Conservation (phyloP, 768 basidiomycete genomes). For the Clavulina sp. region DNA sequence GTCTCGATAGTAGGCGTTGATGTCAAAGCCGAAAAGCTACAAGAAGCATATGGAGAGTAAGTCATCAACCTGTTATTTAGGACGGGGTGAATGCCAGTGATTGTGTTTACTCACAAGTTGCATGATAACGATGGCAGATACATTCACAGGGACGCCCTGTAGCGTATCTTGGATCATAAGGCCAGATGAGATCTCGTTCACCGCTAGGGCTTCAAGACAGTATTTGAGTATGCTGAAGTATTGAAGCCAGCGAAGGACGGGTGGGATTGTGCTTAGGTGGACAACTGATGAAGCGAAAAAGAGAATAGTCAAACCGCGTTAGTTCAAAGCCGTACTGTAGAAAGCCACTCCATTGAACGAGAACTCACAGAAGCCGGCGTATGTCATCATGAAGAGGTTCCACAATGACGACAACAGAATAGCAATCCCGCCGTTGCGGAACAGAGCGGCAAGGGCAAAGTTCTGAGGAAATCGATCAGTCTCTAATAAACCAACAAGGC, state of each 20-base stretch:
- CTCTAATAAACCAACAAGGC: constrained; percentile 18
- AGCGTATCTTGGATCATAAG: constrained; percentile 65
- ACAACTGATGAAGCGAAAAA: constrained; percentile 28
- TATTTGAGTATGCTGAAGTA: constrained; percentile 80
- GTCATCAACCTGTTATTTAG: background rate
- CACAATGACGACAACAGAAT: constrained; percentile 58
- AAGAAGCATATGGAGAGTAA: constrained; percentile 1
- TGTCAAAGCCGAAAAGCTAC: constrained; percentile 77
- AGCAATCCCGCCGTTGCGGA: constrained; percentile 77
- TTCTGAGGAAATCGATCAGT: constrained; percentile 28
- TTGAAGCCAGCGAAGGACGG: constrained; percentile 84
- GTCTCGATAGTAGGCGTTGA: constrained; percentile 61
- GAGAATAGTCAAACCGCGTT: background rate
- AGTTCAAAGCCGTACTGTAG: too few species aligned
- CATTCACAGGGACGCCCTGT: constrained; percentile 62
- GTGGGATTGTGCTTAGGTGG: constrained; percentile 67
- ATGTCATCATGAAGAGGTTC: constrained; percentile 37
- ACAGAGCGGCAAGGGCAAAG: constrained; percentile 71
- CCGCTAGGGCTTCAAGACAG: constrained; percentile 64
- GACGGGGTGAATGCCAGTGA: background rate
- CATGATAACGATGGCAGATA: constrained; percentile 79
- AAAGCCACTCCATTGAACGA: too few species aligned
- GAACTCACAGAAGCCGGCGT: constrained; percentile 56
- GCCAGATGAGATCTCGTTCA: constrained; percentile 86
- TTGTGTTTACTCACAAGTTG: constrained; percentile 48